Evolutionary conservation across 2,329 filamentous ascomycete genomes (phyloP).

Genomic region (Stachybotrys chlorohalonatus): DNA sequence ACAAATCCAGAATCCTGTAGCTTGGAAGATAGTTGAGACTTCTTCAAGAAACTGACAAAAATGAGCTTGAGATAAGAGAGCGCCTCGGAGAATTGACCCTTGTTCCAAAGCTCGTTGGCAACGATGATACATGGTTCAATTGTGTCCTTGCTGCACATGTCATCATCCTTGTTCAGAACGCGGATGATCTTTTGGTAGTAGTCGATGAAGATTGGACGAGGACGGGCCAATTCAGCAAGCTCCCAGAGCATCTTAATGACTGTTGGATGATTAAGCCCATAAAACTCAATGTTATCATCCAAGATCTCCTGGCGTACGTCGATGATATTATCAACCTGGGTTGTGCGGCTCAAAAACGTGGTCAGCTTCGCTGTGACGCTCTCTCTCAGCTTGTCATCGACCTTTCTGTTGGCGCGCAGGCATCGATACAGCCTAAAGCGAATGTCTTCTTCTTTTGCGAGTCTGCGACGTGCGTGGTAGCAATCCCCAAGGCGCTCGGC

Average conservation of each 20-base stretch:
- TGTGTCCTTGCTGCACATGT: slow-evolving; percentile 23
- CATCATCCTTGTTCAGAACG: slow-evolving; percentile 25
- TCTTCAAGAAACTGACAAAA: slow-evolving; percentile 25
- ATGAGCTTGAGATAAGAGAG: slow-evolving; percentile 21
- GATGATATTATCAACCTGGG: slow-evolving; percentile 24
- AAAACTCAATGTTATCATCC: slow-evolving; percentile 23
- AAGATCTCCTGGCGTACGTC: slow-evolving; percentile 26
- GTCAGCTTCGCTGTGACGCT: slow-evolving; percentile 17
- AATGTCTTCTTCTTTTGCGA: slow-evolving; percentile 25
- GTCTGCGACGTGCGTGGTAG: slow-evolving; percentile 28
- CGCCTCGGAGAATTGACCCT: slow-evolving; percentile 26
- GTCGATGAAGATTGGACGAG: slow-evolving; percentile 24
- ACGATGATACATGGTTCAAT: slow-evolving; percentile 27
- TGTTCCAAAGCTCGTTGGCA: slow-evolving; percentile 25
- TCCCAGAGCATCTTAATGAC: slow-evolving; percentile 26
- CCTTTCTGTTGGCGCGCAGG: slow-evolving; percentile 14
- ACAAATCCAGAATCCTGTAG: slow-evolving; percentile 23
- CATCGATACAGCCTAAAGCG: slow-evolving; percentile 22
- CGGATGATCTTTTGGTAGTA: slow-evolving; percentile 27
- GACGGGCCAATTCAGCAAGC: slow-evolving; percentile 23
- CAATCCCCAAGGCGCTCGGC: slow-evolving; percentile 35
- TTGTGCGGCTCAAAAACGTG: slow-evolving; percentile 14
- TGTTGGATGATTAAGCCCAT: slow-evolving; percentile 20
- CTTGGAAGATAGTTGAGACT: slow-evolving; percentile 19
- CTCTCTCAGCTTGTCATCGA: slow-evolving; percentile 17